Evolutionary conservation across 441 rosid genomes (phyloP), one percentile per base, ranked within the genome.

Genomic region (Hypseocharis bilobata): DNA sequence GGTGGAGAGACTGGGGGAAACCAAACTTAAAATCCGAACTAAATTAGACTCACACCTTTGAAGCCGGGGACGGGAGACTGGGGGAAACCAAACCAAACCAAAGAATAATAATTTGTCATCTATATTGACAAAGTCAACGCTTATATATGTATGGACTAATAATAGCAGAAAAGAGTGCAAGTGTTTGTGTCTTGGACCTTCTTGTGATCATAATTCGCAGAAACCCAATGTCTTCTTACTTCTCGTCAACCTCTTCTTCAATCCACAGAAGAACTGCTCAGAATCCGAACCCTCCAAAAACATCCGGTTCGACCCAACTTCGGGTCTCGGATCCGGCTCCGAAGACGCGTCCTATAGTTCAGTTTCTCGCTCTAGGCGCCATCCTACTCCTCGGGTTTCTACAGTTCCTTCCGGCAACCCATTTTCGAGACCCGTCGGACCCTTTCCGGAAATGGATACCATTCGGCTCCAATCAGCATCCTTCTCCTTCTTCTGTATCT

Each of bases 351-450:
- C 75, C 78, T 55, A 0, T 75, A 0, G 42, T 66, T 60, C 76
- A 71, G 47, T 62, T 63, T 32, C 51, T 79, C 22, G 74, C 85
- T 10, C 44, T 75, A 13, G 77, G 57, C 10, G 54, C 75, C 51
- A 64, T 79, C 36, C 0, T 75, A 1, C 32, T 54, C 60, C 77
- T 79, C 23, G 74, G 68, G 8, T 55, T 73, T 62, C 69, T 82
- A 13, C 83, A 82, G 74, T 66, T 77, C 62, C 64, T 77, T 16
- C 83, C 85, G 30, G 81, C 81, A 27, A 75, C 85, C 44, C 85
- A 79, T 71, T 66, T 79, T 51, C 81, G 81, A 0, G 61, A 82
- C 72, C 77, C 83, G 0, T 42, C 61, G 1, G 81, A 82, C 27
- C 81, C 78, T 69, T 47, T 62, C 36, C 70, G 82, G 64, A 82